Evolutionary conservation across 805 yeast genomes (phyloP).

Genomic region (Metschnikowia chrysomelidarum): DNA sequence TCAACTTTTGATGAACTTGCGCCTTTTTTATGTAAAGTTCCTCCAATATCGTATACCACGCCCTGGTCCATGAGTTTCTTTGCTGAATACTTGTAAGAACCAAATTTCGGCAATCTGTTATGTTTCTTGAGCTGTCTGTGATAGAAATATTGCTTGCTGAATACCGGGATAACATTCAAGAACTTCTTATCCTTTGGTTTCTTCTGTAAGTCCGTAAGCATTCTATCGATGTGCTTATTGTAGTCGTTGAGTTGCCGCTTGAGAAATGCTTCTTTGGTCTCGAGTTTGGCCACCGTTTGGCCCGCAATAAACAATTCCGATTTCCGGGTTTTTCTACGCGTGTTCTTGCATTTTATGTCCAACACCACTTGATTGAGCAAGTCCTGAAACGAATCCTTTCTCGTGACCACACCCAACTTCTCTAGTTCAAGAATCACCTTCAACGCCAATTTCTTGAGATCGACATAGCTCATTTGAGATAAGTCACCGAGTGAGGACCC

Average conservation of each 20-base stretch:
- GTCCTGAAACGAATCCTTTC: conserved; percentile 73
- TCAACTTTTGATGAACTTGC: conserved; percentile 64
- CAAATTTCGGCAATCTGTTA: conserved; percentile 70
- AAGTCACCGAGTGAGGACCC: conserved; percentile 52
- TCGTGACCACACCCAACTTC: conserved; percentile 56
- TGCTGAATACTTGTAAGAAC: conserved; percentile 74
- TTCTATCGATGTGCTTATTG: conserved; percentile 44
- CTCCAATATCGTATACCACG: conserved; percentile 58
- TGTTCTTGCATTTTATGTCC: conserved; percentile 60
- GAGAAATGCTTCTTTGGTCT: conserved; percentile 45
- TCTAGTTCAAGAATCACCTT: conserved; percentile 78
- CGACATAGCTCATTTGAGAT: conserved; percentile 56
- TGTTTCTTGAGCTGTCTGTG: conserved; percentile 64
- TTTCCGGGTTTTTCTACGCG: conserved; percentile 41
- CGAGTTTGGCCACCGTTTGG: conserved; percentile 43
- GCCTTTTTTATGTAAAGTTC: conserved; percentile 36
- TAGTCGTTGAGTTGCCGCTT: conserved; percentile 46
- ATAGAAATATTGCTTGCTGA: conserved; percentile 75
- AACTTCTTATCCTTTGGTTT: conserved; percentile 46
- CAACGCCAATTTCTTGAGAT: conserved; percentile 71
- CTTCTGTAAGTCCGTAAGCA: conserved; percentile 43
- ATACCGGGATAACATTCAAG: conserved; percentile 49
- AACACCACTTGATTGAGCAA: conserved; percentile 78
- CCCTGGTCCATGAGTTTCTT: conserved; percentile 73
- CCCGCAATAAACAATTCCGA: conserved; percentile 41